Percentiles rank a stretch among this genome's conserved stretches.
phyloP scores from a whole-genome alignment of 176 grass and related monocot species.

The Panicum miliaceum region DNA sequence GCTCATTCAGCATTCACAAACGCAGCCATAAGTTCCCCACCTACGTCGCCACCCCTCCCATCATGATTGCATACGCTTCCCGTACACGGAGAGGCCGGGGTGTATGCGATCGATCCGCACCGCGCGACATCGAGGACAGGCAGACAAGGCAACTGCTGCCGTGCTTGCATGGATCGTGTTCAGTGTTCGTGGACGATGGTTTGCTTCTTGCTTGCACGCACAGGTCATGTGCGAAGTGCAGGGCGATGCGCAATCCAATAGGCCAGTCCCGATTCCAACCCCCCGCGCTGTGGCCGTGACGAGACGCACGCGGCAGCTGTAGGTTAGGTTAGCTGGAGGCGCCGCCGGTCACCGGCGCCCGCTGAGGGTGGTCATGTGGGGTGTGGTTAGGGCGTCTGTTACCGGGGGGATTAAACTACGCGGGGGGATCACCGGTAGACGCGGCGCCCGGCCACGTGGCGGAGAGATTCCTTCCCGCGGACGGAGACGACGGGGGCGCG shows the following conservation, averaged over 20 bases:
- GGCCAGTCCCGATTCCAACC: background rate
- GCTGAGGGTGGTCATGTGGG: slow-evolving; percentile 15
- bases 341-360: background rate
- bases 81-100: background rate
- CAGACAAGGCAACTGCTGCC: background rate
- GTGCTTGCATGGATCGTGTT: background rate
- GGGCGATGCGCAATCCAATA: background rate
- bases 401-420: background rate
- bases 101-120: background rate
- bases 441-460: slow-evolving; percentile 16
- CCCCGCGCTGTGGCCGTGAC: background rate
- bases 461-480: slow-evolving; percentile 36
- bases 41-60: background rate
- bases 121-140: background rate
- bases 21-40: slow-evolving; percentile 7
- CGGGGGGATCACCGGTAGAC: background rate
- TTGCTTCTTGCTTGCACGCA: background rate
- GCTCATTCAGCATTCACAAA: background rate
- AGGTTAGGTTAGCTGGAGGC: background rate
- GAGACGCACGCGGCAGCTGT: background rate
- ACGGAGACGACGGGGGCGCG: background rate
- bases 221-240: slow-evolving; percentile 21
- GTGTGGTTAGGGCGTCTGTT: slow-evolving; percentile 10
- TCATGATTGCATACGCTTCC: background rate
- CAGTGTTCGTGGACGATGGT: background rate